These are phyloP conservation scores for Fraxinus nigra DNA, from an alignment of 305 asterid species.

Conservation along the genomic window DNA sequence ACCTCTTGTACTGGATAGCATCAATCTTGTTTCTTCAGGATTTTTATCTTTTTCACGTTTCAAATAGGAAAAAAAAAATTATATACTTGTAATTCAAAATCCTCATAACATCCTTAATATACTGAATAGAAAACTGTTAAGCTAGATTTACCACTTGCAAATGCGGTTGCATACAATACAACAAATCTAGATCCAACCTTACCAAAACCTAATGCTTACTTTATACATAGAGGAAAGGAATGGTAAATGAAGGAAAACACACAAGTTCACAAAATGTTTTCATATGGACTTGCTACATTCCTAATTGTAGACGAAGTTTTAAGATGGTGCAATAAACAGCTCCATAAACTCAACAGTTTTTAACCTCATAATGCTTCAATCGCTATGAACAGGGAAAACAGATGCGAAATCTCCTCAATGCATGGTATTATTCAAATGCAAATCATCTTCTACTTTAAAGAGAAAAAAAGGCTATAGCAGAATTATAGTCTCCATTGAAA, in stretches of 20 bases:
- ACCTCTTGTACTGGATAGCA: not conserved
- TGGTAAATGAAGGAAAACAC: slow-evolving; percentile 15
- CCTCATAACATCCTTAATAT: not conserved
- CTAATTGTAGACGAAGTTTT: not conserved
- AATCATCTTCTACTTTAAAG: not conserved
- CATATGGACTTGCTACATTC: not conserved
- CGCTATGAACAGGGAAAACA: not conserved
- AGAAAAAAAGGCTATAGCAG: not conserved
- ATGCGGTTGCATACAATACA: not conserved
- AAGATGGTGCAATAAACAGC: slow-evolving; percentile 7
- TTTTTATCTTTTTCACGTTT: not conserved
- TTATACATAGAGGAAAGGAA: not conserved
- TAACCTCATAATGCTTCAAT: slow-evolving; percentile 4
- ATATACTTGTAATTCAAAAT: not conserved
- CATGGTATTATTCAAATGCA: not conserved
- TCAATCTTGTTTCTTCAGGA: not conserved
- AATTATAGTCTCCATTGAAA: slow-evolving; percentile 1
- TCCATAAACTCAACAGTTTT: slow-evolving; percentile 3
- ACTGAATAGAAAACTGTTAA: not conserved
- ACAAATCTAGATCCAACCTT: not conserved
- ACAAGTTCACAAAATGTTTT: slow-evolving; percentile 13
- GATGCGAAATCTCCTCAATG: not conserved
- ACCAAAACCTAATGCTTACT: not conserved
- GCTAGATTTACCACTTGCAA: slow-evolving; percentile 10
- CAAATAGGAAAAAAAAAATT: not conserved